phyloP scores from a whole-genome alignment of 2,329 filamentous ascomycete genomes.

The Monosporascus cannonballus region DNA sequence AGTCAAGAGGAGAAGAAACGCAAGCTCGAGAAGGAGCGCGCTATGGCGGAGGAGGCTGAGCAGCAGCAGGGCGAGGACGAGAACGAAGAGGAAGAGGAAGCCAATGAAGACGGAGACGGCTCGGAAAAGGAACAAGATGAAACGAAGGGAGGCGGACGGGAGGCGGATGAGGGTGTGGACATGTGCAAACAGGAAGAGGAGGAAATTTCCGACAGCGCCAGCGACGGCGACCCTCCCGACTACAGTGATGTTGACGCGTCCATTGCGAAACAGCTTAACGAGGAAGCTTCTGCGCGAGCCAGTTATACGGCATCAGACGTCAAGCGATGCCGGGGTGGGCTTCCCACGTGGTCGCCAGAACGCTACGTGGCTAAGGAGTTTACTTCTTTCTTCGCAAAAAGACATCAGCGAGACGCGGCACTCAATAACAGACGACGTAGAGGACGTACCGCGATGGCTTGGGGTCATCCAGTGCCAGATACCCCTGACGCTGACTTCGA shows the following conservation, averaged over 20 bases:
- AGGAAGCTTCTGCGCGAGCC: conserved; percentile 49
- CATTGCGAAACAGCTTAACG: conserved; percentile 68
- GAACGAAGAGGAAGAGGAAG: conserved; percentile 11
- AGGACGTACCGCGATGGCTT: conserved; percentile 67
- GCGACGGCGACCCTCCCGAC: conserved; percentile 51
- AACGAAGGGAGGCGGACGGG: not conserved
- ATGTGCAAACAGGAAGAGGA: conserved; percentile 18
- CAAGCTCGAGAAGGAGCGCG: conserved; percentile 69
- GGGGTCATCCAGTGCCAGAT: conserved; percentile 76
- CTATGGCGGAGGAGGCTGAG: conserved; percentile 42
- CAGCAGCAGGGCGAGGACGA: conserved; percentile 32
- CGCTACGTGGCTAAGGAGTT: conserved; percentile 54
- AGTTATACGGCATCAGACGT: conserved; percentile 17
- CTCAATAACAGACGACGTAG: conserved; percentile 66
- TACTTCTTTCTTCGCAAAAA: conserved; percentile 80
- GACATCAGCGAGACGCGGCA: conserved; percentile 72
- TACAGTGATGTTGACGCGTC: conserved; percentile 65
- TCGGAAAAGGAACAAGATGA: conserved; percentile 26
- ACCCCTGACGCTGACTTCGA: conserved; percentile 65
- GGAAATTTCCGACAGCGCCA: conserved; percentile 25
- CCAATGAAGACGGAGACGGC: conserved; percentile 20
- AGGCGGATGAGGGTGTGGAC: conserved; percentile 29
- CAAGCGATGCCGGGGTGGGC: conserved; percentile 18
- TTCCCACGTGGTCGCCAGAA: conserved; percentile 24
- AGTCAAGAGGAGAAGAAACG: conserved; percentile 82